Evolutionary conservation across 495 filamentous ascomycete genomes (phyloP).

Genomic region (Daldinia decipiens): DNA sequence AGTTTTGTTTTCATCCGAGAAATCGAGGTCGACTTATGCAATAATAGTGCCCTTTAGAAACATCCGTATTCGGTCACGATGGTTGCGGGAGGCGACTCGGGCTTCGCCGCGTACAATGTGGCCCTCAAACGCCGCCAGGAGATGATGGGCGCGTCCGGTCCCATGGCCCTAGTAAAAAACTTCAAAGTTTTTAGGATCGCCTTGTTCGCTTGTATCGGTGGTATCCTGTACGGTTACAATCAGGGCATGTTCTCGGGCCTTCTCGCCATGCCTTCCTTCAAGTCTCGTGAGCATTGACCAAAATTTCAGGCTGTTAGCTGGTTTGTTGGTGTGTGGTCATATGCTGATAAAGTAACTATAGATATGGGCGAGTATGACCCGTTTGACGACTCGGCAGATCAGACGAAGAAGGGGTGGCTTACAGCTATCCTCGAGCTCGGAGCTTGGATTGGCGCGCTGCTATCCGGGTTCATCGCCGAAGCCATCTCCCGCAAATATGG

Average conservation of each 20-base stretch:
- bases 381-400: constrained; percentile 57
- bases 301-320: neutral
- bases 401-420: constrained; percentile 78
- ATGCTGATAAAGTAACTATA: constrained; percentile 50
- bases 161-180: constrained; percentile 72
- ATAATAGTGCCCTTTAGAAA: neutral
- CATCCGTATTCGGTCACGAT: constrained; percentile 33
- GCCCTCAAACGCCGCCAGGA: constrained; percentile 71
- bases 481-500: constrained; percentile 77
- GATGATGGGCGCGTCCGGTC: constrained; percentile 72
- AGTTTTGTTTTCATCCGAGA: neutral
- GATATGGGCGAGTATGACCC: constrained; percentile 72
- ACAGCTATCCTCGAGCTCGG: constrained; percentile 84
- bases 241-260: constrained; percentile 84
- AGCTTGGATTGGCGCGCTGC: constrained; percentile 81
- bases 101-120: constrained; percentile 65
- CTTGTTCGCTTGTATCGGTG: constrained; percentile 81
- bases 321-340: constrained; percentile 21
- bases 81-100: constrained; percentile 51
- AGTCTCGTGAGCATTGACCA: constrained; percentile 51
- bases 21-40: neutral
- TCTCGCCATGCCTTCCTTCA: constrained; percentile 69
- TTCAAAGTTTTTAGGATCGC: constrained; percentile 76
- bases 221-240: constrained; percentile 73
- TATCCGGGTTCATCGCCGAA: constrained; percentile 81